Percentiles rank a stretch among this genome's conserved stretches.
phyloP scores from a whole-genome alignment of 1,139 yeast species.

The Suhomyces taliae region DNA sequence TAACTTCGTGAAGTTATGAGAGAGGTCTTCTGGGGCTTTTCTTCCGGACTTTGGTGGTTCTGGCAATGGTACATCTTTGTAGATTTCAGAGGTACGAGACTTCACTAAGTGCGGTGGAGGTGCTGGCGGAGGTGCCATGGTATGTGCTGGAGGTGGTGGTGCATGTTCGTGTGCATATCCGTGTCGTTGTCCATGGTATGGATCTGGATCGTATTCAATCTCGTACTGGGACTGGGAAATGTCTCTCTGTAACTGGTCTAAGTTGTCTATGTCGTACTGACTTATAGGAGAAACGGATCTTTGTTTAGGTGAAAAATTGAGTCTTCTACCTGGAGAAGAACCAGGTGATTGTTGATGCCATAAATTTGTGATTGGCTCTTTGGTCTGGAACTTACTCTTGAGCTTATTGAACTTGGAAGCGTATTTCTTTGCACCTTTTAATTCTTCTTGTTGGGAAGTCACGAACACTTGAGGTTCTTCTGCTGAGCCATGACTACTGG shows the following conservation, averaged over 20 bases:
- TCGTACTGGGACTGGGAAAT: conserved; percentile 10
- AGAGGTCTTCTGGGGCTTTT: conserved; percentile 4
- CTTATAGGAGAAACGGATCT: conserved; percentile 21
- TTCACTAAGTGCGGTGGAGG: conserved; percentile 11
- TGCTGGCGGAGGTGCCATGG: conserved; percentile 6
- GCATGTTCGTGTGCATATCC: conserved; percentile 18
- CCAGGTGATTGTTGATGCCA: conserved; percentile 17
- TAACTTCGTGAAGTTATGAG: conserved; percentile 3
- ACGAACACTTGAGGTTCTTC: conserved; percentile 18
- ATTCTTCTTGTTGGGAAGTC: conserved; percentile 10
- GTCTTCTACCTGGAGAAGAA: conserved; percentile 5
- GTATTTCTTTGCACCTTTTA: conserved; percentile 23
- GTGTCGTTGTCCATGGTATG: conserved; percentile 4
- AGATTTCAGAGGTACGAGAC: not conserved
- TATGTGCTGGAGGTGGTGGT: conserved; percentile 8
- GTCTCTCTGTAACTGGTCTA: conserved; percentile 25
- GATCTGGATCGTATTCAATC: conserved; percentile 9
- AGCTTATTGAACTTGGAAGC: conserved; percentile 31
- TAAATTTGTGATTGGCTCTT: conserved; percentile 34
- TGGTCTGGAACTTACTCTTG: conserved; percentile 33
- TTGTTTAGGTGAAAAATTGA: conserved; percentile 5
- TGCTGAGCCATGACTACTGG: conserved; percentile 8
- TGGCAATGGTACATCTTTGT: conserved; percentile 4
- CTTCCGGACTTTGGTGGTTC: not conserved
- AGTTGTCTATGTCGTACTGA: conserved; percentile 17